Base-by-base conservation (phyloP, 345 rosid genomes). In the Rhizophora apiculata region DNA sequence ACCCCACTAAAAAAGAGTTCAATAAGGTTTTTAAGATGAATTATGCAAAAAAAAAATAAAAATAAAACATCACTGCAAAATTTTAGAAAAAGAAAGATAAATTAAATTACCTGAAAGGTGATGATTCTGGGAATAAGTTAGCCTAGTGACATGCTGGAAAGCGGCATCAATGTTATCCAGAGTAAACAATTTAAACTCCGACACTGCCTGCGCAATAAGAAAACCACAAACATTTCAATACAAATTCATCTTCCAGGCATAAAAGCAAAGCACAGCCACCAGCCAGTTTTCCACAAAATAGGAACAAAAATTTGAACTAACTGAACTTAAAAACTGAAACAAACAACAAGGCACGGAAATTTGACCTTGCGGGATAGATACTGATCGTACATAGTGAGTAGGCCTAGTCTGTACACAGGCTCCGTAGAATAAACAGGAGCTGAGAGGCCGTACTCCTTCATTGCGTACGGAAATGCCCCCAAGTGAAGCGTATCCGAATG, bases 321-420 rank as follows among this genome's bases (percentile, higher is more conserved):
- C 49, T 3, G 49, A 43, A 43, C 49, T 43, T 43, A 13, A 43
- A 11, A 43, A 43, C 49, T 43, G 49, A 13, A 43, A 43, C 15
- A 13, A 43, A 43, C 18, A 65, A 43, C 26, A 15, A 19, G 6
- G 21, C 3, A 60, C 1, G 3, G 19, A 19, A 11, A 8, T 54
- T 69, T 78, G 66, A 93, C 97, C 96, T 90, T 89, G 54, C 93
- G 89, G 0, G 99, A 86, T 69, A 92, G 82, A 70, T 79, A 92
- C 74, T 95, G 99, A 69, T 92, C 97, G 58, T 95, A 95, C 97
- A 95, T 88, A 19, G 99, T 92, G 71, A 95, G 92, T 0, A 92
- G 90, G 60, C 99, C 99, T 62, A 92, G 75, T 77, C 97, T 76
- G 34, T 65, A 73, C 49, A 92, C 94, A 18, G 99, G 99, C 68